phyloP scores from a whole-genome alignment of 441 rosid genomes.

The Pelargonium exstipulatum region DNA sequence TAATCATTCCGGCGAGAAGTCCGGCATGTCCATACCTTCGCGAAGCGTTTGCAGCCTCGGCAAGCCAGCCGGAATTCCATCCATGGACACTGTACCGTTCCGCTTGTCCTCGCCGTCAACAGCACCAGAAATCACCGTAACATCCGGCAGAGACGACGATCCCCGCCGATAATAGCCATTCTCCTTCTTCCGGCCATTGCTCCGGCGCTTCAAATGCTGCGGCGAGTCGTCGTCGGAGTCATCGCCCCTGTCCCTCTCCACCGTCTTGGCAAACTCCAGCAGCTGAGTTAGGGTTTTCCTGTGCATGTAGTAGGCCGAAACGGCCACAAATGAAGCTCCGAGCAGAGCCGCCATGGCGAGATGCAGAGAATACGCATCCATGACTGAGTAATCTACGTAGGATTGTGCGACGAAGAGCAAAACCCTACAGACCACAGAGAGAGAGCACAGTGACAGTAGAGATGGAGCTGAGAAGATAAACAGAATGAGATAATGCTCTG shows the following conservation, averaged over 20 bases:
- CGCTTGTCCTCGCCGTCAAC: constrained; percentile 49
- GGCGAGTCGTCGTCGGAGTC: constrained; percentile 47
- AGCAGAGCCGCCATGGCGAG: constrained; percentile 89
- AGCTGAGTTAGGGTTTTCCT: constrained; percentile 83
- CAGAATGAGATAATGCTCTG: no score
- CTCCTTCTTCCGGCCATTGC: constrained; percentile 36
- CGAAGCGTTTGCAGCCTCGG: constrained; percentile 73
- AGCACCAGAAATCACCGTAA: constrained; percentile 44
- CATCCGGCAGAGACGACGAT: constrained; percentile 73
- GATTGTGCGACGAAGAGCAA: neutral
- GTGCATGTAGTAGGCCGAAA: constrained; percentile 88
- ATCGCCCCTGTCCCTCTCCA: constrained; percentile 53
- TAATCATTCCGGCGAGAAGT: constrained; percentile 22
- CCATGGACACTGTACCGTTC: constrained; percentile 55
- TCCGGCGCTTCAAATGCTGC: constrained; percentile 40
- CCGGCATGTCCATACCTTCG: constrained; percentile 57
- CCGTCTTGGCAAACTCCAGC: constrained; percentile 77
- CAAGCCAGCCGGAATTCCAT: constrained; percentile 71
- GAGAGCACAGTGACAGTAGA: no score
- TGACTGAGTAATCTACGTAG: constrained; percentile 10
- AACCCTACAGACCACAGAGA: no score
- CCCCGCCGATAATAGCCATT: constrained; percentile 47
- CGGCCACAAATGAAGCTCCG: constrained; percentile 90
- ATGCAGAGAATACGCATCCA: constrained; percentile 74
- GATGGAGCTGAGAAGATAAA: no score